phyloP scores from a whole-genome alignment of 768 basidiomycete genomes.

The Rhodotorula kratochvilovae region DNA sequence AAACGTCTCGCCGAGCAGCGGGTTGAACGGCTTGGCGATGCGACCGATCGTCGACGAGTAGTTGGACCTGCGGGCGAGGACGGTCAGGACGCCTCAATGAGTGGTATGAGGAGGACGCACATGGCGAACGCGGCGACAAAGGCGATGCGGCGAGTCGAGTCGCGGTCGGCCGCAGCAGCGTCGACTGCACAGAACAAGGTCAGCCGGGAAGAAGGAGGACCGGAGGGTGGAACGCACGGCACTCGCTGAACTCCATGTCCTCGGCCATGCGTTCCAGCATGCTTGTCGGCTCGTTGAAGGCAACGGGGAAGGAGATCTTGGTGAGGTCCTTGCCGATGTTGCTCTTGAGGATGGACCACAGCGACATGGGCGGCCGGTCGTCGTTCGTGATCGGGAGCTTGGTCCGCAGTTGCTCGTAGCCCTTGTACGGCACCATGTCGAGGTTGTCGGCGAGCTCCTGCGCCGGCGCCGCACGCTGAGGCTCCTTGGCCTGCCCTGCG shows the following conservation, averaged over 20 bases:
- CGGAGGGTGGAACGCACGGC: constrained; percentile 55
- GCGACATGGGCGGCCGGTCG: constrained; percentile 69
- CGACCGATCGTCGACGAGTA: constrained; percentile 93
- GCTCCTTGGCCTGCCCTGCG: constrained; percentile 2
- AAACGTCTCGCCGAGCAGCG: constrained; percentile 90
- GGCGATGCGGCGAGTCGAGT: constrained; percentile 76
- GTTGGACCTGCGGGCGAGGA: constrained; percentile 51
- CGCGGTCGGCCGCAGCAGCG: constrained; percentile 68
- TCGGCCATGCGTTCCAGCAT: constrained; percentile 97
- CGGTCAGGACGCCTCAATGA: neutral
- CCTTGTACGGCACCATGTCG: constrained; percentile 57
- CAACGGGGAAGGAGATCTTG: constrained; percentile 85
- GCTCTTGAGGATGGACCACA: constrained; percentile 92
- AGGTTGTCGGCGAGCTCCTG: constrained; percentile 37
- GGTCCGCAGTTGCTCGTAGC: constrained; percentile 63
- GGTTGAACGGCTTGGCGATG: constrained; percentile 96
- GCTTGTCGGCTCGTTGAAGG: constrained; percentile 62
- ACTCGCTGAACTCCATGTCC: constrained; percentile 96
- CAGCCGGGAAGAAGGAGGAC: neutral
- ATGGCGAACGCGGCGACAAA: constrained; percentile 95
- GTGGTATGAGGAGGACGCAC: constrained; percentile 45
- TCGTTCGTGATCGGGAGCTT: constrained; percentile 63
- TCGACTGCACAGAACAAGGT: constrained; percentile 54
- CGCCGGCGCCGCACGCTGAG: constrained; percentile 5
- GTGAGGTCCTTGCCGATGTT: constrained; percentile 96